Evolutionary conservation across 2,329 filamentous ascomycete genomes (phyloP), one percentile per base, ranked within the genome.

Genomic region (Basipetospora chlamydospora): DNA sequence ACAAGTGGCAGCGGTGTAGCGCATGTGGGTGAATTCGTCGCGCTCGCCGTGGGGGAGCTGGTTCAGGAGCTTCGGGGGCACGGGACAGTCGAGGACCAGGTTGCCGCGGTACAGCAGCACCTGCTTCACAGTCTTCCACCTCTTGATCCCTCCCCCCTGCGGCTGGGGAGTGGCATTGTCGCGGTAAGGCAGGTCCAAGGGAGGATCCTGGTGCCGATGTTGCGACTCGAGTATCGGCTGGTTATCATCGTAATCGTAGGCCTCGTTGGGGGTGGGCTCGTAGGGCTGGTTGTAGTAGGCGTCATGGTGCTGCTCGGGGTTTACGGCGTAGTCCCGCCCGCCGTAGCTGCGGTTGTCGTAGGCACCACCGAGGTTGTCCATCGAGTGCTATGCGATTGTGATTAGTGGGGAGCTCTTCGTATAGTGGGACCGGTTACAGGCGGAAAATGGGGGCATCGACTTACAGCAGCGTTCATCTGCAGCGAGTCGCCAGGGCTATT

Each of bases 51-150:
- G 87, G 29, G 82, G 81, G 17, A 95, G 74, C 53, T 94, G 84
- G 51, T 80, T 87, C 30, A 98, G 64, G 29, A 98, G 65, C 49
- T 79, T 75, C 0, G 90, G 88, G 0, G 90, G 88, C 40, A 98
- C 84, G 0, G 90, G 90, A 53, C 90, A 98, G 57, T 98, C 90
- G 3, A 98, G 76, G 26, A 98, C 87, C 49, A 98, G 71, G 59
- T 98, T 98, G 44, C 90, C 90, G 46, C 92, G 80, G 66, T 94
- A 98, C 37, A 98, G 61, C 49, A 92, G 78, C n/a, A 98, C 88
- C 63, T 95, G 85, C 61, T 96, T 98, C 33, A 98, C 88, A 0
- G 90, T 98, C 67, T 96, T 98, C 83, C 85, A 96, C 54, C 90
- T 73, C 56, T 83, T 80, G 46, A 96, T 76, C 4, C 70, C 43